Base-by-base conservation (phyloP, 2,329 filamentous ascomycete genomes). In the Byssothecium circinans region DNA sequence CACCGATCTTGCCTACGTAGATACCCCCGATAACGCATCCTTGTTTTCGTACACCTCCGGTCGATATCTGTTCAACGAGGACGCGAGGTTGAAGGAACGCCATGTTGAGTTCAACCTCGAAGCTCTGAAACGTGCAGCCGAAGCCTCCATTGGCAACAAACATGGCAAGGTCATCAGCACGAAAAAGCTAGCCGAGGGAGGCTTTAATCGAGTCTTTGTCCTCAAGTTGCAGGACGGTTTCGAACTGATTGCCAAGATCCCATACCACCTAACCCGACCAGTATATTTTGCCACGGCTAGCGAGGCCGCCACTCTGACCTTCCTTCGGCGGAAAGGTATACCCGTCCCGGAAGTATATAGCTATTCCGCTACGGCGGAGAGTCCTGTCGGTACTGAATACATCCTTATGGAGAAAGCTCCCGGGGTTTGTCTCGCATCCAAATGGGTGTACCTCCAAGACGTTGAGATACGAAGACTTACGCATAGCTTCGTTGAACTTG, bases 331-430 rank as follows among this genome's bases (percentile, higher is more conserved):
- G 2, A 40, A 67, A 49, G 55, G 53, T 3, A 40, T 71, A 5
- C 69, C 68, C 8, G 60, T 73, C 14, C 68, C 68, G 2, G 57
- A 64, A 44, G 63, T 72, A n/a, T 59, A 64, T 27, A 42, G 41
- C 12, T 71, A 69, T 49, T 66, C 60, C 11, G 44, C 60, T 23
- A 54, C 55, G 18, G 42, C 20, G 6, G 48, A 65, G 22, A 74
- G 72, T 52, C 53, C 66, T 6, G 59, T 71, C 27, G 61, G 68
- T 3, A 54, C 61, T 6, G 69, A 72, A 57, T 73, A 70, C 40
- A 60, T 74, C 30, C 45, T 73, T 2, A 54, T 72, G 40, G 67
- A 69, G 48, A 65, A 61, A 30, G 42, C 68, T 8, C 19, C 56
- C 8, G 71, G 71, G 4, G 44, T 39, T 11, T 52, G 50, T n/a